Evolutionary conservation across 768 basidiomycete species (phyloP), one percentile per base, ranked within the genome.

Genomic region (Mycena leptocephala): DNA sequence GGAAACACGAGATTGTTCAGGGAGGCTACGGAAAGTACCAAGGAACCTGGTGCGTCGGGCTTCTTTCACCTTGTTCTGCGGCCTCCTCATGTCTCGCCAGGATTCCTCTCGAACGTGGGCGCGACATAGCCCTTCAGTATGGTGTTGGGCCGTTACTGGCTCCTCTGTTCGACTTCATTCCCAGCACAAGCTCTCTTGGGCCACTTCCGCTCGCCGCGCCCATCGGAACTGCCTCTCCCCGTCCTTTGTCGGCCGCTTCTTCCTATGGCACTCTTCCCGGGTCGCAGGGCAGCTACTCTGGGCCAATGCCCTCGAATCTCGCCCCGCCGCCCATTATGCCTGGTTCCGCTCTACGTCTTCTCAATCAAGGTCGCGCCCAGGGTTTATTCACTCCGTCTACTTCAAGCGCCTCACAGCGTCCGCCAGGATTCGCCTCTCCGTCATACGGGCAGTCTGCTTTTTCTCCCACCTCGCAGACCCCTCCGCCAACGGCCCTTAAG

Each of bases 1-100:
- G 97, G 59, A 94, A 95, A 85, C 96, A 98, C 85, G 98, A 99
- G 85, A 99, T 99, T 84, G 96, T 99, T 7, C 98, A 99, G 84
- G 98, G 98, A 46, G 98, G 98, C 35, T 99, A 99, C 83, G 98
- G 98, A 30, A 98, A 99, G 87, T 99, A 99, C 84, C 98, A 99
- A 84, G 98, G 98, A 78, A 99, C 98, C 71, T 99, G 98, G 98
- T 98, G 81, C 82, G 93, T 48, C 71, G 24, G 26, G 41, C 39
- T 43, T 37, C 68, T 68, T 59, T 69, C 26, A 55, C n/a, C 67
- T n/a, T 32, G 73, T 43, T 59, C 67, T 62, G 33, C 63, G 8
- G 18, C 33, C 22, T 67, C 32, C 41, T 58, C 46, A 63, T 41
- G 53, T 80, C 55, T 35, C 28, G 74, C 14, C 56, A 99, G 97